Conservation (phyloP, 352 stramenopile genomes). For the Thalassiosira oceanica region DNA sequence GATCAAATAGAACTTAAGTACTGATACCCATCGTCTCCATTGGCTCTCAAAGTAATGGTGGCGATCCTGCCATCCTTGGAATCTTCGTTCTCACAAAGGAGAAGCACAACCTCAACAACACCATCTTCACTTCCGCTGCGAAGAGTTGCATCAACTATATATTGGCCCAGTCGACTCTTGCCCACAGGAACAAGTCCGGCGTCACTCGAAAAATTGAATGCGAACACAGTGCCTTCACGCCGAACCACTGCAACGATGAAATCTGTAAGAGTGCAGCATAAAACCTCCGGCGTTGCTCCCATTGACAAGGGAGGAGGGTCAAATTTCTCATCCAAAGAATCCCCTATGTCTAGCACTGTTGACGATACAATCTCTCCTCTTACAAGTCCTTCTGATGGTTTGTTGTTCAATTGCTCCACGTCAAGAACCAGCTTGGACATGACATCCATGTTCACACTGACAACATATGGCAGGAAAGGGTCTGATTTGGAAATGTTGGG, state of each 20-base stretch:
- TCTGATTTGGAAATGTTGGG: neutral
- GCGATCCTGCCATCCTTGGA: conserved; percentile 68
- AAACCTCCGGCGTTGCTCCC: conserved; percentile 66
- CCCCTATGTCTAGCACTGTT: conserved; percentile 41
- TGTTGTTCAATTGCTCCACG: conserved; percentile 31
- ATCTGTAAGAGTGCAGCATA: conserved; percentile 64
- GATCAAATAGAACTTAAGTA: too few relatives aligned
- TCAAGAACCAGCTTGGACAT: conserved; percentile 35
- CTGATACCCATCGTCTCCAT: too few relatives aligned
- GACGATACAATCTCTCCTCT: conserved; percentile 35
- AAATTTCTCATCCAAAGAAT: conserved; percentile 22
- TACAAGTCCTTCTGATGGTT: conserved; percentile 11
- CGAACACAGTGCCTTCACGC: conserved; percentile 64
- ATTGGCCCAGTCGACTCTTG: conserved; percentile 67
- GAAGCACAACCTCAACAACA: conserved; percentile 70
- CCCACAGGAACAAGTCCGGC: conserved; percentile 67
- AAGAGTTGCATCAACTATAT: conserved; percentile 78
- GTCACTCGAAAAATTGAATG: conserved; percentile 65
- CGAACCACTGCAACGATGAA: conserved; percentile 72
- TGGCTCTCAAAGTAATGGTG: conserved; percentile 18
- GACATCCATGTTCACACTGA: conserved; percentile 39
- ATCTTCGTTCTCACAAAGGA: conserved; percentile 66
- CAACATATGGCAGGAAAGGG: conserved; percentile 43
- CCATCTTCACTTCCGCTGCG: conserved; percentile 47
- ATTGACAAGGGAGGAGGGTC: conserved; percentile 76